These are phyloP conservation scores for Phycomyces nitens DNA, from an alignment of 192 early-diverging fungal species.

Conservation along the genomic window DNA sequence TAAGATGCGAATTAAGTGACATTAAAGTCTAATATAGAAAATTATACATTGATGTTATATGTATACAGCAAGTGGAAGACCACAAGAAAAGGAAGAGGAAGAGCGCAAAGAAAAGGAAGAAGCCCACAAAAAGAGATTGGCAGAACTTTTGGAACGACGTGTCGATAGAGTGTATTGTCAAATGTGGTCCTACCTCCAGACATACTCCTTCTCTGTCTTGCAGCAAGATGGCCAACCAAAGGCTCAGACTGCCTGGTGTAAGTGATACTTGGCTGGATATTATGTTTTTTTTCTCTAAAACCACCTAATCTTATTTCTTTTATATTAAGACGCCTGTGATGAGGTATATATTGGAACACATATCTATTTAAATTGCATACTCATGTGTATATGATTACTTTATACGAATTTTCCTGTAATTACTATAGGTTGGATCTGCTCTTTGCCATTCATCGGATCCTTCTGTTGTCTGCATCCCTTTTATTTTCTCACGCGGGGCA, in stretches of 20 bases:
- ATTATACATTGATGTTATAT: too few species aligned
- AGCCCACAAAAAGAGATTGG: slow-evolving; percentile 17
- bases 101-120: slow-evolving; percentile 27
- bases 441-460: slow-evolving; percentile 57
- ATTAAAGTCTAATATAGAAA: too few species aligned
- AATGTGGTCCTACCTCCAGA: slow-evolving; percentile 52
- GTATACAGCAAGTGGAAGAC: slow-evolving; percentile 22
- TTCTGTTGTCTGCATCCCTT: slow-evolving; percentile 59
- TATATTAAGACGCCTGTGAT: slow-evolving; percentile 4
- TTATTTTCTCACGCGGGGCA: slow-evolving; percentile 53
- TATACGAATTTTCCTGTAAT: too few species aligned
- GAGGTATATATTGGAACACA: slow-evolving; percentile 3
- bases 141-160: slow-evolving; percentile 30
- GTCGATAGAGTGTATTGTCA: slow-evolving; percentile 31
- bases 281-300: too few species aligned
- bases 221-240: slow-evolving; percentile 42
- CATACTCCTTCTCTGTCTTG: slow-evolving; percentile 50
- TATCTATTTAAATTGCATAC: background rate
- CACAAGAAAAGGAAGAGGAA: slow-evolving; percentile 32
- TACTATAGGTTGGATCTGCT: slow-evolving; percentile 56
- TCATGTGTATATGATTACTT: too few species aligned
- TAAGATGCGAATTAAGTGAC: background rate
- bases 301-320: background rate
- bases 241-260: slow-evolving; percentile 50
- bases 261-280: slow-evolving; percentile 5